Base-by-base conservation (phyloP, 208 protist genomes). In the Trypanosoma theileri region DNA sequence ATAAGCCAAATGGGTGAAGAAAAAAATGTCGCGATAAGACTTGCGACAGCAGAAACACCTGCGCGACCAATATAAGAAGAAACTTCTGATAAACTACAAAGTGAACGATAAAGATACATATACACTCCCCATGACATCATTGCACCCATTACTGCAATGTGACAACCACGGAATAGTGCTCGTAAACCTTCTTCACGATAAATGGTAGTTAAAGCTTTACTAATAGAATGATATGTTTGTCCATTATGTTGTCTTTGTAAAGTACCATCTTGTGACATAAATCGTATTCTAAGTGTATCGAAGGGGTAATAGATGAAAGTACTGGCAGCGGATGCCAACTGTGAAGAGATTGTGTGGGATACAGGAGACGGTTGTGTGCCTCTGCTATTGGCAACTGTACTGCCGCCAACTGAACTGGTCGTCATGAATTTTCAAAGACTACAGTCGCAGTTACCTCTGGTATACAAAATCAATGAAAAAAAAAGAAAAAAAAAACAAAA, bases 1-100 rank as follows among this genome's bases (percentile, higher is more conserved):
- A 96, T 72, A 12, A 96, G 76, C 84, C 89, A 96, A 54, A 96
- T 92, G 0, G 92, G 92, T 52, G 89, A 92, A 66, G 84, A 92
- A 35, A 80, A 59, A 40, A 90, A 60, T 22, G 90, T 82, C 0
- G 87, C 81, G 0, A 72, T 66, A 40, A 78, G 69, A 70, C 86
- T 93, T 24, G 85, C 86, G 1, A 91, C 28, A 24, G 79, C 71
- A 14, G 86, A 92, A 40, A 89, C 72, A 9, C 75, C 75, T 41
- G 81, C 85, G 41, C 80, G 75, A 46, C 82, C 73, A 35, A 86
- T 42, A 22, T 88, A 73, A 54, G 77, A 60, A 51, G 57, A 72
- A 52, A 73, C 26, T 0, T 66, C 69, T 50, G 63, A 76, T 24
- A 48, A 28, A 22, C 14, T 62, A 42, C 80, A 80, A 24, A 85